Percentiles rank a stretch among this genome's conserved stretches.
Evolutionary conservation across 805 yeast species (phyloP).

Genomic region (Saccharomycopsis sp.): DNA sequence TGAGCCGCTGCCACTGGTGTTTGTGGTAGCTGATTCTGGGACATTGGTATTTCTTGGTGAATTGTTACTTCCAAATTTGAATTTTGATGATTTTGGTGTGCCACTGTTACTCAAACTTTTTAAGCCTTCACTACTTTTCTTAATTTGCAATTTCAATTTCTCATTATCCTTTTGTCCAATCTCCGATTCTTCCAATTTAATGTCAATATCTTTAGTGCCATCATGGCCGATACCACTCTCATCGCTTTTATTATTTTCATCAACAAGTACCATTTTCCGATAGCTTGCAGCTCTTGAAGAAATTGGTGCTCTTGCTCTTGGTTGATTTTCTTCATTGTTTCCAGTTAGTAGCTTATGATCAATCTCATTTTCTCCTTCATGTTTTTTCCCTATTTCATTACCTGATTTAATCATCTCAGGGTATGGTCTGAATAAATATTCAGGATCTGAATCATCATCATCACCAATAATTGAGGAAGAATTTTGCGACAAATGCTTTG

Average conservation of each 20-base stretch:
- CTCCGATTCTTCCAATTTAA: background rate
- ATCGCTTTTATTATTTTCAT: background rate
- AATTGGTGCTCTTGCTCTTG: constrained; percentile 3
- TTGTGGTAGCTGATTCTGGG: no score
- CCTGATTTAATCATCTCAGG: no score
- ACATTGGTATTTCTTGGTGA: no score
- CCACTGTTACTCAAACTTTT: constrained; percentile 6
- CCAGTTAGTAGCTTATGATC: background rate
- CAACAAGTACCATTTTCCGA: constrained; percentile 18
- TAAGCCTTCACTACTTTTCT: constrained; percentile 12
- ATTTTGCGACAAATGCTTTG: background rate
- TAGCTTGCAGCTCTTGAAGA: constrained; percentile 12
- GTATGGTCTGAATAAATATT: background rate
- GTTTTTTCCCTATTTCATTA: background rate
- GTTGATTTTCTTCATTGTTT: background rate
- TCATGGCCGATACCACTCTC: background rate
- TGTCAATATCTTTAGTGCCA: background rate
- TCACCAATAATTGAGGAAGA: background rate
- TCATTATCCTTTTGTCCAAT: background rate
- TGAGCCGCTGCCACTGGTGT: constrained; percentile 2
- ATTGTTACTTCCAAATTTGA: constrained; percentile 20
- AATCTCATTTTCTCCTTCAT: background rate
- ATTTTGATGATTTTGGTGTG: constrained; percentile 19
- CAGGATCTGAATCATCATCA: background rate
- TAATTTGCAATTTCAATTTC: constrained; percentile 2